Base-by-base conservation (phyloP, 176 grass and related monocot species). In the Echinochloa phyllopogon region DNA sequence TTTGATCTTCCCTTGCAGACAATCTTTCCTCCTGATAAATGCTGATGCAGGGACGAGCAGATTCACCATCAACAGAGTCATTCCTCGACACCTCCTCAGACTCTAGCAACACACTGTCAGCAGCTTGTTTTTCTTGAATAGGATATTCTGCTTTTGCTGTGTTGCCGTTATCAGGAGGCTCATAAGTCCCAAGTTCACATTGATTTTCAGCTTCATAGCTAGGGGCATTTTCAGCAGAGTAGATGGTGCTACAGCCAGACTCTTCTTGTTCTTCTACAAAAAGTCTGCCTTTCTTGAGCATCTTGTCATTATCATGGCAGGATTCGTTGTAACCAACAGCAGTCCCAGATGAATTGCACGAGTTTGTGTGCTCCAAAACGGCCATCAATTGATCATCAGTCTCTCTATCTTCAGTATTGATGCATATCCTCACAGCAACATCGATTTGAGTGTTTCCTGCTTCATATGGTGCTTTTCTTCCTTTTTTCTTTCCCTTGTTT, bases 401-500 rank as follows among this genome's bases (percentile, higher is more conserved):
- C 59, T 86, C 68, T 42, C 7, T 48, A 77, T 86, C 87, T 80
- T 79, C 63, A 75, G 78, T 71, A 83, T 83, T 73, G 66, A 63
- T 4, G 7, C 56, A 59, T 67, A 76, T 79, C 73, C 57, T 82
- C 24, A 11, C 45, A 77, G 15, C 79, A 47, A 90, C 78, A 33
- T 83, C 66, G 0, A 76, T 79, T 83, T 58, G 82, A 72, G 81
- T 79, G 50, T 51, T 66, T 87, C 52, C 29, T 58, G 68, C 82
- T 83, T 83, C 66, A 55, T 33, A 87, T 61, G 69, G 84, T 61
- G 27, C 43, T 18, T 75, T 82, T 60, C 44, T 84, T 83, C 84
- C 76, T 50, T 90, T 93, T 81, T 88, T 86, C 81, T 92, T 94
- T 82, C 73, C 57, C 43, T 78, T 79, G 17, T 69, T 85, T 48